Base-by-base conservation (phyloP, 139 green algal species). In the Spirogloea muscicola region DNA sequence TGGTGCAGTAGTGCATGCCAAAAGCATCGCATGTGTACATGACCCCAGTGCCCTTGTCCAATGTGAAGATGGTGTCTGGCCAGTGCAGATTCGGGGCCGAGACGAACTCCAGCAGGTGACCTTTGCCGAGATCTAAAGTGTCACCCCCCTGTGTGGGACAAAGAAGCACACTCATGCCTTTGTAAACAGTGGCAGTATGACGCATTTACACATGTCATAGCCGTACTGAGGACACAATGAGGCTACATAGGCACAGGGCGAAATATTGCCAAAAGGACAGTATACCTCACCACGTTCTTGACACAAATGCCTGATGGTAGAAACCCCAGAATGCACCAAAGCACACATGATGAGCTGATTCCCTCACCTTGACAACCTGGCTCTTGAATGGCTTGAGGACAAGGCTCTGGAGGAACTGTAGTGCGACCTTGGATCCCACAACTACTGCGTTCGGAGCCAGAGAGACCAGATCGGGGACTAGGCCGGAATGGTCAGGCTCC, bases 1-100 rank as follows among this genome's bases (percentile, higher is more conserved):
- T 82, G 2, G 82, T 86, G 86, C 92, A 97, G 86, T 95, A 97
- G 82, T 98, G 93, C 87, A 88, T 81, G 42, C 93, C 93, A 64
- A 98, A 98, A 2, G 93, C 93, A 68, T 98, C 93, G 84, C 93
- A 98, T 2, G 93, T 98, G 89, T 89, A 98, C 84, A 97, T 91
- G 29, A 97, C 69, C 38, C 71, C 61, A n/a, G 87, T 95, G 29
- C 58, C 84, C n/a, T 85, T 84, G 82, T 98, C 93, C 62, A 87
- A 94, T 25, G 86, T 89, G 82, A 97, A 97, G 86, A 97, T 95
- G 71, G 92, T 95, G 84, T 96, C 91, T 1, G 81, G 85, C 92
- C 93, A 98, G 87, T 98, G 93, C 77, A 98, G 88, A 84, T 98
- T 98, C 58, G 93, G 93, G 3, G 93, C 93, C 84, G 94, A 91